These are phyloP conservation scores for Pseudogymnoascus sp. DNA, from an alignment of 2,329 filamentous ascomycete species.

Conservation along the genomic window DNA sequence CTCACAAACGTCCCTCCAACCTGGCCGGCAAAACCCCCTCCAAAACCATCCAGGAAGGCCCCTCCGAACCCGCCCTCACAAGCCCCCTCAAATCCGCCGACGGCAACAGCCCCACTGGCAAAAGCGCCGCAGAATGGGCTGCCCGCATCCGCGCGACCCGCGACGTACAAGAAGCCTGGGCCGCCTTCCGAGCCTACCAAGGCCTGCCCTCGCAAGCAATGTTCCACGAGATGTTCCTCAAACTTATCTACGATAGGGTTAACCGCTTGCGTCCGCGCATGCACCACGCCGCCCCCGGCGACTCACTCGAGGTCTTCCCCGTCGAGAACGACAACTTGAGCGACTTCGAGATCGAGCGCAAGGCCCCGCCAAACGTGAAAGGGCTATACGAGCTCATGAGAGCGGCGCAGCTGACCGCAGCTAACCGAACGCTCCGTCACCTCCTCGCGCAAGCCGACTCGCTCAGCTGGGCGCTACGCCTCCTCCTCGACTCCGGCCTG, in stretches of 20 bases:
- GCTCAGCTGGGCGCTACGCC: background rate
- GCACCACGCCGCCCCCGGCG: slow-evolving; percentile 46
- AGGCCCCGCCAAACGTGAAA: slow-evolving; percentile 51
- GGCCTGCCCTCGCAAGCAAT: slow-evolving; percentile 35
- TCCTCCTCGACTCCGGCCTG: background rate
- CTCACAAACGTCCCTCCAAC: background rate
- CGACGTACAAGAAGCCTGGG: slow-evolving; percentile 56
- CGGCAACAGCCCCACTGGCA: background rate
- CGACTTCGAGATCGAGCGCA: slow-evolving; percentile 57
- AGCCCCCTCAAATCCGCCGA: background rate
- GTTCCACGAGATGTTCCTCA: slow-evolving; percentile 55
- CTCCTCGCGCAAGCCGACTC: background rate
- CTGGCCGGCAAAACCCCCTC: background rate
- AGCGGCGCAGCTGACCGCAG: background rate
- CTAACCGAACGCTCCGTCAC: background rate
- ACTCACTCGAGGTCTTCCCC: slow-evolving; percentile 47
- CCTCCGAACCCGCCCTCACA: background rate
- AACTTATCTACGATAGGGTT: slow-evolving; percentile 37
- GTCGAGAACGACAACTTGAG: slow-evolving; percentile 52
- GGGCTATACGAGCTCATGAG: slow-evolving; percentile 55
- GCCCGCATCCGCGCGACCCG: slow-evolving; percentile 51
- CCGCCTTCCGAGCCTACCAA: slow-evolving; percentile 22
- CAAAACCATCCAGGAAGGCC: background rate
- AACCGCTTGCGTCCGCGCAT: slow-evolving; percentile 14
- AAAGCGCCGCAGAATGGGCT: slow-evolving; percentile 38